These are phyloP conservation scores for Thecaphora thlaspeos DNA, from an alignment of 1,284 basidiomycete species.

Conservation along the genomic window DNA sequence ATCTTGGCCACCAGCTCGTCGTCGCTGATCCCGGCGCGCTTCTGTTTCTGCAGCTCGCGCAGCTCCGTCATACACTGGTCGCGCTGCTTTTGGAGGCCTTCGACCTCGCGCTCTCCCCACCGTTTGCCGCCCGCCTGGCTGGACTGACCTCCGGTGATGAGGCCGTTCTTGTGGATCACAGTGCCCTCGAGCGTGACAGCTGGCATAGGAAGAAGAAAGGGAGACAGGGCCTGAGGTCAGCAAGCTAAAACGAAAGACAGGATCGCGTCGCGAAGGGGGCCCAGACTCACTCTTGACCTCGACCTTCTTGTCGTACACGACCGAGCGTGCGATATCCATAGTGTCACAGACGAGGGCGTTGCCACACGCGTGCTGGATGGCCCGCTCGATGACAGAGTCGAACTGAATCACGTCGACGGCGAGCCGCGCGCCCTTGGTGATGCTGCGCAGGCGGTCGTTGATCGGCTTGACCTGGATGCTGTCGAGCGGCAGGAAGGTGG, in stretches of 20 bases:
- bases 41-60: constrained; percentile 75
- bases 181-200: constrained; percentile 96
- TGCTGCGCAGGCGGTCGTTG: constrained; percentile 89
- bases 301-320: constrained; percentile 89
- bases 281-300: constrained; percentile 74
- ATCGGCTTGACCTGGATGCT: constrained; percentile 90
- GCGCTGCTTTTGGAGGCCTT: constrained; percentile 68
- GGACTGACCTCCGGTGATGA: constrained; percentile 88
- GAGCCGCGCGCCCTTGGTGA: constrained; percentile 84
- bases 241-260: too few relatives aligned
- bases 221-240: too few relatives aligned
- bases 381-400: constrained; percentile 66
- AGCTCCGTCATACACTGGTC: constrained; percentile 78
- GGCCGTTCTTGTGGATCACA: constrained; percentile 92
- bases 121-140: constrained; percentile 62
- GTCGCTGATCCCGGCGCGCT: constrained; percentile 77
- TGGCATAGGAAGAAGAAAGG: too few relatives aligned
- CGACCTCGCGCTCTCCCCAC: constrained; percentile 90
- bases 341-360: constrained; percentile 92
- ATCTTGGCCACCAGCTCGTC: constrained; percentile 76
- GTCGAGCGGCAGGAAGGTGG: constrained; percentile 95
- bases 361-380: constrained; percentile 94
- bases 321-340: constrained; percentile 83
- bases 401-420: constrained; percentile 78
- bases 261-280: background rate